Percentiles rank a stretch among this genome's conserved stretches.
phyloP scores from a whole-genome alignment of 352 stramenopile genomes.

The Phytophthora pistaciae region DNA sequence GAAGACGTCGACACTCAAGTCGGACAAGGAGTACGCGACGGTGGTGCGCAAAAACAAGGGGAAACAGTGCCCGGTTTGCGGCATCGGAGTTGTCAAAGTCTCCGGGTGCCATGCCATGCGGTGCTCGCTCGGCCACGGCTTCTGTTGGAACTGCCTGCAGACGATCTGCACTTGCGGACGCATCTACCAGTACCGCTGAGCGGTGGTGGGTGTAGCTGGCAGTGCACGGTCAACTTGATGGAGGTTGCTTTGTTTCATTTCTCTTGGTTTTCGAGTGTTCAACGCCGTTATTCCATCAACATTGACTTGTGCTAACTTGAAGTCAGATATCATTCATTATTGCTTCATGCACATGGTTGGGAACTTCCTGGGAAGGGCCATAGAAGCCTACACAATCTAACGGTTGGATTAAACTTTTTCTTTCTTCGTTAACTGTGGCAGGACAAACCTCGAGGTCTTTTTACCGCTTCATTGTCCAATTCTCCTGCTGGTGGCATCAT shows the following conservation, averaged over 20 bases:
- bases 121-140: conserved; percentile 45
- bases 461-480: conserved; percentile 8
- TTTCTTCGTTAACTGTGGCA: no score
- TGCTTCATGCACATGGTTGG: background rate
- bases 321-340: no score
- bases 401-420: background rate
- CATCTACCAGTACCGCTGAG: conserved; percentile 6
- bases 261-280: background rate
- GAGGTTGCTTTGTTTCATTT: background rate
- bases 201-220: background rate
- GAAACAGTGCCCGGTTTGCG: conserved; percentile 71
- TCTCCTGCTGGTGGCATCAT: conserved; percentile 10
- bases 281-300: background rate
- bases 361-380: conserved; percentile 1
- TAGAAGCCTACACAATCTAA: background rate
- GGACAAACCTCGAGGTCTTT: background rate
- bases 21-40: conserved; percentile 59
- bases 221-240: background rate
- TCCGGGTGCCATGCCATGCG: conserved; percentile 57
- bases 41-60: conserved; percentile 38
- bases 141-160: conserved; percentile 50
- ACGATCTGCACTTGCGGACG: conserved; percentile 32
- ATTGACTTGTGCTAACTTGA: background rate
- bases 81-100: conserved; percentile 63
- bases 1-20: conserved; percentile 41